Percentiles rank a stretch among this genome's conserved stretches.
Evolutionary conservation across 2,329 filamentous ascomycete species (phyloP).

Genomic region (Apiospora kogelbergensis): DNA sequence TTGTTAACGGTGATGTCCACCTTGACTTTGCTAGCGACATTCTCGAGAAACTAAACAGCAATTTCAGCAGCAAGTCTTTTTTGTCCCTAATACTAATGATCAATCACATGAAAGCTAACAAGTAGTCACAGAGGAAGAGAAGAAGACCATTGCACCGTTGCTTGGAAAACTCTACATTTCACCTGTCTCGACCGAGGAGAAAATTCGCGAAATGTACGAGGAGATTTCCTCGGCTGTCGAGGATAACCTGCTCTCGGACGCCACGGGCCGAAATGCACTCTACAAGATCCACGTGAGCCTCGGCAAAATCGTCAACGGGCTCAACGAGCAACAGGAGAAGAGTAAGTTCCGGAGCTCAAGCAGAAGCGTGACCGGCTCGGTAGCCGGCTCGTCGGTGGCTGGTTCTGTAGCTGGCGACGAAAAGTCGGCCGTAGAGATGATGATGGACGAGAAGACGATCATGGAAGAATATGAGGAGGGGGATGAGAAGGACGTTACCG

Average conservation of each 20-base stretch:
- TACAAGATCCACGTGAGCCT: conserved; percentile 68
- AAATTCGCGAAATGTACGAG: conserved; percentile 57
- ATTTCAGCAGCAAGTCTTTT: conserved; percentile 61
- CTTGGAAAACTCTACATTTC: conserved; percentile 82
- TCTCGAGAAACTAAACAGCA: conserved; percentile 69
- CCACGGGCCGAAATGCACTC: conserved; percentile 61
- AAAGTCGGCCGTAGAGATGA: conserved; percentile 21
- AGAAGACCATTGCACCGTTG: conserved; percentile 75
- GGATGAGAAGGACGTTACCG: conserved; percentile 9
- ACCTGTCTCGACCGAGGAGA: conserved; percentile 60
- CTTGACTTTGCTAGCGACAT: conserved; percentile 76
- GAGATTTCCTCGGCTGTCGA: conserved; percentile 64
- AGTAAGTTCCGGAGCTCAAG: conserved; percentile 25
- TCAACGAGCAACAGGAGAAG: conserved; percentile 31
- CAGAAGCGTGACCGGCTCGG: conserved; percentile 27
- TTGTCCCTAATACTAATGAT: neutral
- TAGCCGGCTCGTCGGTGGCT: neutral
- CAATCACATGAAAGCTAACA: neutral
- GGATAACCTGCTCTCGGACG: conserved; percentile 58
- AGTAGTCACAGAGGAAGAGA: conserved; percentile 68
- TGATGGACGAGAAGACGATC: conserved; percentile 35
- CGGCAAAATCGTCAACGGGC: conserved; percentile 65
- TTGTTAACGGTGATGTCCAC: conserved; percentile 75
- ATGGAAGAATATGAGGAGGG: conserved; percentile 45
- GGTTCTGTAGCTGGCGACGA: conserved; percentile 37